A percentile compares a stretch with the other conserved stretches of the same genome.
Conservation (phyloP, 371 early-diverging fungal genomes). For the Rhizopus microsporus region DNA sequence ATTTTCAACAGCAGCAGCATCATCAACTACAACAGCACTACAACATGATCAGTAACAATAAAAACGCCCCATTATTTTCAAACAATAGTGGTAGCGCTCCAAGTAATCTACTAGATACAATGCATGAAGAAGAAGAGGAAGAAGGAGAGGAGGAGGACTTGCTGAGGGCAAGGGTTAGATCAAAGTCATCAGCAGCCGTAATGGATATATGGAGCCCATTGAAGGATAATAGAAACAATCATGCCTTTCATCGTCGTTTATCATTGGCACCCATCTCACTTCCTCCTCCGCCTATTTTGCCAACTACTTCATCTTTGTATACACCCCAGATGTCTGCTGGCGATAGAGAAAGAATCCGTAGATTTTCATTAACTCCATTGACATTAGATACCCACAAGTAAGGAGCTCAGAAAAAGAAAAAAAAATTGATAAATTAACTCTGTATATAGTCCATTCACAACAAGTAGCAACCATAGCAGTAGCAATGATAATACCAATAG, state of each 20-base stretch:
- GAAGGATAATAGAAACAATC: slow-evolving; percentile 9
- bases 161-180: slow-evolving; percentile 19
- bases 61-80: not conserved
- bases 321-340: slow-evolving; percentile 20
- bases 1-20: not conserved
- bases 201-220: slow-evolving; percentile 42
- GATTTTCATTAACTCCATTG: slow-evolving; percentile 36
- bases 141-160: not conserved
- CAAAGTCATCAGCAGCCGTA: slow-evolving; percentile 44
- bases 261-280: slow-evolving; percentile 4
- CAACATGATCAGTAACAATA: not conserved
- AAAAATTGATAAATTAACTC: no score
- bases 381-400: slow-evolving; percentile 12
- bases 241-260: slow-evolving; percentile 1
- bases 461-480: no score
- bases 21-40: not conserved
- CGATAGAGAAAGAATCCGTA: slow-evolving; percentile 33
- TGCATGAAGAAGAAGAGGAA: slow-evolving; percentile 42
- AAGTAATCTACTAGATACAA: slow-evolving; percentile 16
- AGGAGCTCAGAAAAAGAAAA: not conserved
- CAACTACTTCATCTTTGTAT: slow-evolving; percentile 2
- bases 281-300: slow-evolving; percentile 7
- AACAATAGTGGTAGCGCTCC: no score
- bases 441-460: not conserved
- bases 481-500: not conserved